These are phyloP conservation scores for Globisporangium canariense DNA, from an alignment of 352 stramenopile genomes.

Conservation along the genomic window DNA sequence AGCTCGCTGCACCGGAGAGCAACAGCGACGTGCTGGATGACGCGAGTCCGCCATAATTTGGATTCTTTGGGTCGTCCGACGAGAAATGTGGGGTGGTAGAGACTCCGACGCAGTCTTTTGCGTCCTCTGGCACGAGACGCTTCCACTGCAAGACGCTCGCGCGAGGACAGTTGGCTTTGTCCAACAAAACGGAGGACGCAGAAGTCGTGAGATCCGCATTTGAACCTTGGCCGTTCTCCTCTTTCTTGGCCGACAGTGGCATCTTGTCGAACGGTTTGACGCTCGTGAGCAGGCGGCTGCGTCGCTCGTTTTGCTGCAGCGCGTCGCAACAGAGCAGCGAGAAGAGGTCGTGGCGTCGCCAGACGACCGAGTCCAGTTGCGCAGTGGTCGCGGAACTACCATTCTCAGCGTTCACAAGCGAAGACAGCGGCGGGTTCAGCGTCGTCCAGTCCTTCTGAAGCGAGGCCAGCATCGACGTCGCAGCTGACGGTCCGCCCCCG, in stretches of 20 bases:
- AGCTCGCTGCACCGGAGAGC: background rate
- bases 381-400: background rate
- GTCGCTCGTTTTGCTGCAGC: slow-evolving; percentile 51
- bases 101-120: slow-evolving; percentile 55
- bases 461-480: slow-evolving; percentile 23
- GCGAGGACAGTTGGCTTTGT: slow-evolving; percentile 11
- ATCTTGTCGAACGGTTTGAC: slow-evolving; percentile 50
- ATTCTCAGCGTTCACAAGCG: slow-evolving; percentile 29
- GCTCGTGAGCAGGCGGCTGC: slow-evolving; percentile 56
- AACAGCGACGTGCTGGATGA: slow-evolving; percentile 9
- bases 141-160: slow-evolving; percentile 61
- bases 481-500: slow-evolving; percentile 5
- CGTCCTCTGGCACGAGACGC: slow-evolving; percentile 59
- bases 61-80: slow-evolving; percentile 48
- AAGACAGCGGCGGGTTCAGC: slow-evolving; percentile 52
- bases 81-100: slow-evolving; percentile 43
- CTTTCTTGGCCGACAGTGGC: slow-evolving; percentile 18
- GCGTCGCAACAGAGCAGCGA: slow-evolving; percentile 63
- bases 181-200: background rate
- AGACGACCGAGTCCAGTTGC: slow-evolving; percentile 17
- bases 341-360: slow-evolving; percentile 49
- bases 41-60: slow-evolving; percentile 45
- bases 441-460: slow-evolving; percentile 53
- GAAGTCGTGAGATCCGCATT: background rate
- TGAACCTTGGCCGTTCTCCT: background rate